Evolutionary conservation across 2,329 filamentous ascomycete species (phyloP).

Genomic region (Neonectria sp.): DNA sequence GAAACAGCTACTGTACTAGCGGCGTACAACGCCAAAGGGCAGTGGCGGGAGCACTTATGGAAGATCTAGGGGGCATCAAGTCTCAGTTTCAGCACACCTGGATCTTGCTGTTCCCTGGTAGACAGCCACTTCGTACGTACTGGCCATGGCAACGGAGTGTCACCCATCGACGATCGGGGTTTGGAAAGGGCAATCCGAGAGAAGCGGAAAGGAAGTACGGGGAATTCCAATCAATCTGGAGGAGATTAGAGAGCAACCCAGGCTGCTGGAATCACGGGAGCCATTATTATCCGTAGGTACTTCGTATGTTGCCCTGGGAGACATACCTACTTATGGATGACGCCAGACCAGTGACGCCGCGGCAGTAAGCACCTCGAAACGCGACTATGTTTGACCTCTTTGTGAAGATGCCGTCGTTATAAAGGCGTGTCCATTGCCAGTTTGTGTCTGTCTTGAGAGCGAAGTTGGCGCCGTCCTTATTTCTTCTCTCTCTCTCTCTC

Average conservation of each 20-base stretch:
- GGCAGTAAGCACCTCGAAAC: background rate
- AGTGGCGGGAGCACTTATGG: background rate
- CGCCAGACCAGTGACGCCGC: background rate
- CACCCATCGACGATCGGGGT: constrained; percentile 11
- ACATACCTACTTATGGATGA: constrained; percentile 20
- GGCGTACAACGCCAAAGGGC: background rate
- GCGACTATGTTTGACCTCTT: too few relatives aligned
- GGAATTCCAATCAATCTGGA: constrained; percentile 46
- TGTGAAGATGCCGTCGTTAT: too few relatives aligned
- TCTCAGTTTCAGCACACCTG: background rate
- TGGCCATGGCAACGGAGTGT: constrained; percentile 1
- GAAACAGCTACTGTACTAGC: background rate
- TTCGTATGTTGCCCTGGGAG: constrained; percentile 44
- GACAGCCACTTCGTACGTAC: background rate
- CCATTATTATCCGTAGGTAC: background rate
- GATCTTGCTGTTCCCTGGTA: background rate
- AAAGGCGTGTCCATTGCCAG: too few relatives aligned
- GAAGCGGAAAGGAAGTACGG: constrained; percentile 17
- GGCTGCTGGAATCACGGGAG: constrained; percentile 25
- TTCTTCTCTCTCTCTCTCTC: too few relatives aligned
- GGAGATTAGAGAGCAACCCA: constrained; percentile 37
- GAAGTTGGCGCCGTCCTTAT: too few relatives aligned
- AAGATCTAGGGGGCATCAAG: background rate
- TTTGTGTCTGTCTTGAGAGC: background rate
- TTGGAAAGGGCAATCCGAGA: constrained; percentile 14